Percentiles rank a stretch among this genome's conserved stretches.
Evolutionary conservation across 2,329 filamentous ascomycete genomes (phyloP).

Genomic region (Parastagonospora nodorum): DNA sequence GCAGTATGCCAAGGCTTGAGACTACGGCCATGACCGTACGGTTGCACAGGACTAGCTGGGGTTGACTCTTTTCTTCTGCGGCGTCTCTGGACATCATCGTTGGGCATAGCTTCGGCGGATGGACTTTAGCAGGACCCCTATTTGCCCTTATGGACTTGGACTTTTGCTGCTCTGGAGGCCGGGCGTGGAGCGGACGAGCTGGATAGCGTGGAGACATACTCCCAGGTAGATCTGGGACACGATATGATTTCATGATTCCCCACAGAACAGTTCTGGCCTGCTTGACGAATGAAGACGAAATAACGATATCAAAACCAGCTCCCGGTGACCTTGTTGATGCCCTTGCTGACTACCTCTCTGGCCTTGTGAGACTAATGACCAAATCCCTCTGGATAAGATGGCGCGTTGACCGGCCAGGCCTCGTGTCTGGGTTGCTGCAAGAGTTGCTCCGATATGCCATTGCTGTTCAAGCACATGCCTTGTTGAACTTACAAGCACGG

Average conservation of each 20-base stretch:
- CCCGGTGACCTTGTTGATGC: no score
- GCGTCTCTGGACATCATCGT: neutral
- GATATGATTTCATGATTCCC: slow-evolving; percentile 3
- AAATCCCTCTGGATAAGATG: no score
- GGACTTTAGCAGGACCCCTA: neutral
- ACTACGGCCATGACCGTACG: neutral
- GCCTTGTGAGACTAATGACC: no score
- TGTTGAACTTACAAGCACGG: no score
- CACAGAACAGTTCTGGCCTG: slow-evolving; percentile 8
- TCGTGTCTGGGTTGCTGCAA: no score
- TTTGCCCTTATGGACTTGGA: neutral
- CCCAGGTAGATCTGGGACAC: slow-evolving; percentile 14
- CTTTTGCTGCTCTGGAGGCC: neutral
- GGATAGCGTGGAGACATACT: slow-evolving; percentile 21
- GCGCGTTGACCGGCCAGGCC: no score
- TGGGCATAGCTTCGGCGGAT: neutral
- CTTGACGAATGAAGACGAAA: slow-evolving; percentile 23
- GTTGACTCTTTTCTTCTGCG: neutral
- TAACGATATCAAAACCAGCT: no score
- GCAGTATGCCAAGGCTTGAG: slow-evolving; percentile 66
- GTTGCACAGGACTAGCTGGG: neutral
- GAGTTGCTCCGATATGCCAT: no score
- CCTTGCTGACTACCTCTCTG: no score
- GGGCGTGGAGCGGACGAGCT: slow-evolving; percentile 23
- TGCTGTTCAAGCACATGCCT: no score